Evolutionary conservation across 2,329 filamentous ascomycete genomes (phyloP), one percentile per base, ranked within the genome.

Genomic region (Blastomyces gilchristii): DNA sequence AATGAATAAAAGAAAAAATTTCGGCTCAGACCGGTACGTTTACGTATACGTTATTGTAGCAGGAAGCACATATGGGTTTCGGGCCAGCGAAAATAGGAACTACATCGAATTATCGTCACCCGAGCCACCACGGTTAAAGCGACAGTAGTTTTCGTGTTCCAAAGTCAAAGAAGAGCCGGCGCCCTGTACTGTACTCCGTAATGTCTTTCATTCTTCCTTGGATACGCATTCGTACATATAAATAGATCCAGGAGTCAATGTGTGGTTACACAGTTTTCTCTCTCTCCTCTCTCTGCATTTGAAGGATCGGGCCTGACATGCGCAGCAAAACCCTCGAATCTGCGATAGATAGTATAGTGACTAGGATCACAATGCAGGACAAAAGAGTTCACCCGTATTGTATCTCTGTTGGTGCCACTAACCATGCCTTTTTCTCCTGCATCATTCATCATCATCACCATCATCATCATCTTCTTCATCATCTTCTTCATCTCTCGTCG

Each of bases 341-440:
- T 37, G 52, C 16, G 8, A 18, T 31, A 14, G 41, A 5, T 7
- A 5, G 11, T 12, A 5, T 7, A 5, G 11, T 12, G 28, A 14
- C 41, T 28, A 58, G 56, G 56, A 22, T 47, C 39, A 11, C 58
- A 59, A 37, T 47, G 41, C 58, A 59, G 58, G 43, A 59, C 58
- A 59, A 59, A 59, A 59, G 58, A 49, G 25, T 49, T 49, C 25
- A 41, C 12, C 53, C 25, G 3, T 39, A 25, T 39, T 22, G 2
- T 37, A 25, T 39, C 22, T 25, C 12, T 28, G 54, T 25, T 25
- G 4, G 54, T n/a, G 37, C 54, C 18, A 25, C n/a, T 11, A 14
- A 6, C 25, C 22, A 25, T 47, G 43, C 2, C 22, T 54, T 54
- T 54, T 54, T 31, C 28, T 28, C 41, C 41, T 43, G 5, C 8